Conservation (phyloP, 345 rosid genomes). For the Leavenworthia alabamica region DNA sequence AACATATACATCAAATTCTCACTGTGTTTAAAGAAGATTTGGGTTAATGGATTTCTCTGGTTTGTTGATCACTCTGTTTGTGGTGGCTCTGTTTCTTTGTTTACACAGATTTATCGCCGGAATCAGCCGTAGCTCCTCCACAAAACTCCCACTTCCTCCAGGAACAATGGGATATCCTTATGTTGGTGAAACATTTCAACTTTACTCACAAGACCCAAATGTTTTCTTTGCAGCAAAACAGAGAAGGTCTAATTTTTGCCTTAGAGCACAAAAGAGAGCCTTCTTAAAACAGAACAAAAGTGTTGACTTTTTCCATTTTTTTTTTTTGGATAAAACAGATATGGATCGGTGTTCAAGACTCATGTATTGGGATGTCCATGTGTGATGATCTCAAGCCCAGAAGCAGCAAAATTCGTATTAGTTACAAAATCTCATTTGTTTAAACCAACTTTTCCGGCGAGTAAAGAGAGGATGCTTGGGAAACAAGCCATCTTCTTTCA, state of each 20-base stretch:
- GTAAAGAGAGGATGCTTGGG: conserved; percentile 81
- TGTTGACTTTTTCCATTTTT: background rate
- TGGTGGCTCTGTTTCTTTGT: conserved; percentile 28
- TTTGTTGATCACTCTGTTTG: conserved; percentile 24
- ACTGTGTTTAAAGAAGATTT: no score
- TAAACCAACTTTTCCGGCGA: conserved; percentile 87
- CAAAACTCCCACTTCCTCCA: conserved; percentile 64
- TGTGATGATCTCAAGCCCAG: conserved; percentile 87
- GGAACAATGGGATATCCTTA: conserved; percentile 84
- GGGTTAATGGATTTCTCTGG: conserved; percentile 41
- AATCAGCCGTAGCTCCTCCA: conserved; percentile 17
- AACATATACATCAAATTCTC: background rate
- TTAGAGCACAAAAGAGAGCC: background rate
- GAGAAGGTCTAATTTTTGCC: conserved; percentile 34
- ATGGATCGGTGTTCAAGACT: conserved; percentile 90
- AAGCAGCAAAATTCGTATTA: conserved; percentile 72
- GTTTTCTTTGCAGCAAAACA: conserved; percentile 67
- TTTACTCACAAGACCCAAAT: conserved; percentile 88
- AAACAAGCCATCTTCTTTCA: conserved; percentile 82
- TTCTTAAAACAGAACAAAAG: background rate
- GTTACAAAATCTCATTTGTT: conserved; percentile 66
- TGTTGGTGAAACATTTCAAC: conserved; percentile 79
- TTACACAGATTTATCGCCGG: conserved; percentile 30
- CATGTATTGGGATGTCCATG: conserved; percentile 86
- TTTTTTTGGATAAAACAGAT: conserved; percentile 33